Evolutionary conservation across 345 rosid species (phyloP).

Genomic region (Camelina hispida): DNA sequence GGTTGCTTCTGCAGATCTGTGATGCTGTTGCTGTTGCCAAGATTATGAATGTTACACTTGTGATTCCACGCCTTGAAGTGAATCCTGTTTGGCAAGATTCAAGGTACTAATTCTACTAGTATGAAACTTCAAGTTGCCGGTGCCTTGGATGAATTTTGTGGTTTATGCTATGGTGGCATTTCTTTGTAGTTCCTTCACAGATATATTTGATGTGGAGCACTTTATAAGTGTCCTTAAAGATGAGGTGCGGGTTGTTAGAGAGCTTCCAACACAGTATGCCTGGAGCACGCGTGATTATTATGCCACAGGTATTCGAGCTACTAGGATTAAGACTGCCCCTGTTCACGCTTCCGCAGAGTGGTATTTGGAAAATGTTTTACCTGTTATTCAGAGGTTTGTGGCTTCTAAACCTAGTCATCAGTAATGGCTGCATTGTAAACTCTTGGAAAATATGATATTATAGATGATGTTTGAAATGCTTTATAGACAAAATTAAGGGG

Average conservation of each 20-base stretch:
- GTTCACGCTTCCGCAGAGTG: slow-evolving; percentile 84
- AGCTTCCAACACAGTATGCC: slow-evolving; percentile 63
- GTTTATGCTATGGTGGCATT: slow-evolving; percentile 1
- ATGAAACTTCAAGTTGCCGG: not conserved
- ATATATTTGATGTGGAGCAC: slow-evolving; percentile 91
- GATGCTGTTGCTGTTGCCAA: slow-evolving; percentile 99
- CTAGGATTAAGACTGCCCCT: slow-evolving; percentile 92
- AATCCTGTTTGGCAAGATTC: slow-evolving; percentile 99
- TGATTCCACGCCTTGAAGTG: slow-evolving; percentile 92
- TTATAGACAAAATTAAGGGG: not conserved
- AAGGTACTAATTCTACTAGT: slow-evolving; percentile 54
- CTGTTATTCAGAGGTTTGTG: slow-evolving; percentile 80
- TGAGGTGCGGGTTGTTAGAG: slow-evolving; percentile 71
- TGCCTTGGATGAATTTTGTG: slow-evolving; percentile 14
- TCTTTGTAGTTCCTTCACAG: slow-evolving; percentile 71
- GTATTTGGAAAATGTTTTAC: slow-evolving; percentile 89
- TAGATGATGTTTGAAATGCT: slow-evolving; percentile 4
- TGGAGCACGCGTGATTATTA: slow-evolving; percentile 98
- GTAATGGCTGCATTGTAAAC: not conserved
- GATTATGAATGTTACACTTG: slow-evolving; percentile 83
- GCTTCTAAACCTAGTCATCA: slow-evolving; percentile 9
- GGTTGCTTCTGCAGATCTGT: slow-evolving; percentile 61
- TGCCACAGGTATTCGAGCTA: slow-evolving; percentile 88
- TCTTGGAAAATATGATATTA: not conserved
- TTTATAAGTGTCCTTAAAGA: slow-evolving; percentile 60